A percentile compares a stretch with the other conserved stretches of the same genome.
These are phyloP conservation scores for Trichoderma cornu-damae DNA, from an alignment of 2,329 filamentous ascomycete species.

Conservation along the genomic window DNA sequence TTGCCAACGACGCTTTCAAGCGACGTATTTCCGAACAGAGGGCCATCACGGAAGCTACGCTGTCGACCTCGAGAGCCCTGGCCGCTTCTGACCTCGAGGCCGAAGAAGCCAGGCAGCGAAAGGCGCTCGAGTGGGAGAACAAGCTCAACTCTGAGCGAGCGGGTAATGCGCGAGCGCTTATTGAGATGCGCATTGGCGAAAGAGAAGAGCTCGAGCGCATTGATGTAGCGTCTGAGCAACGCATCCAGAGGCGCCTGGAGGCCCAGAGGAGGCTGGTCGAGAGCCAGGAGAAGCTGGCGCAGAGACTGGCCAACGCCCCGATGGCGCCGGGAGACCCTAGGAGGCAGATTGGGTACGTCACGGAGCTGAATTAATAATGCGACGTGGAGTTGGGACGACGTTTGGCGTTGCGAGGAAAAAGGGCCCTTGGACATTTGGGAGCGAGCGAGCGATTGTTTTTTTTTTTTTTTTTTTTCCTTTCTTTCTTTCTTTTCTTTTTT, in stretches of 20 bases:
- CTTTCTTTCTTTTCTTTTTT: too few relatives aligned
- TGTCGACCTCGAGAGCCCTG: conserved; percentile 41
- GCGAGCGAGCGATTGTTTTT: too few relatives aligned
- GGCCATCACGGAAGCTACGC: conserved; percentile 41
- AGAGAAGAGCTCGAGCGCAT: conserved; percentile 47
- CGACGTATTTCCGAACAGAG: conserved; percentile 43
- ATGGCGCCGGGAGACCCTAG: conserved; percentile 28
- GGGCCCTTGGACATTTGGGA: too few relatives aligned
- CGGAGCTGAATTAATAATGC: conserved; percentile 44
- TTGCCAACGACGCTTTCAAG: conserved; percentile 31
- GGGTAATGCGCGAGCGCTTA: conserved; percentile 46
- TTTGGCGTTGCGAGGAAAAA: too few relatives aligned
- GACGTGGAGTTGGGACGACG: neutral
- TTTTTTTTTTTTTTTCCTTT: too few relatives aligned
- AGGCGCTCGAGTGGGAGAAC: conserved; percentile 46
- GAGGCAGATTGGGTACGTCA: conserved; percentile 53
- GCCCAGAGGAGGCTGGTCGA: conserved; percentile 52
- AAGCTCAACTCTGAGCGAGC: conserved; percentile 42
- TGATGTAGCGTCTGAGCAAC: conserved; percentile 42
- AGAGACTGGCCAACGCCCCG: conserved; percentile 41
- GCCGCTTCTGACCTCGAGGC: conserved; percentile 44
- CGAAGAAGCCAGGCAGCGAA: conserved; percentile 41
- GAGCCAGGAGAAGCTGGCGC: conserved; percentile 38
- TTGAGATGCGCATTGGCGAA: conserved; percentile 45
- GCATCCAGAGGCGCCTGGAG: conserved; percentile 42